Percentiles rank a stretch among this genome's conserved stretches.
Evolutionary conservation across 352 stramenopile genomes (phyloP).

Genomic region (Phytophthora europaea): DNA sequence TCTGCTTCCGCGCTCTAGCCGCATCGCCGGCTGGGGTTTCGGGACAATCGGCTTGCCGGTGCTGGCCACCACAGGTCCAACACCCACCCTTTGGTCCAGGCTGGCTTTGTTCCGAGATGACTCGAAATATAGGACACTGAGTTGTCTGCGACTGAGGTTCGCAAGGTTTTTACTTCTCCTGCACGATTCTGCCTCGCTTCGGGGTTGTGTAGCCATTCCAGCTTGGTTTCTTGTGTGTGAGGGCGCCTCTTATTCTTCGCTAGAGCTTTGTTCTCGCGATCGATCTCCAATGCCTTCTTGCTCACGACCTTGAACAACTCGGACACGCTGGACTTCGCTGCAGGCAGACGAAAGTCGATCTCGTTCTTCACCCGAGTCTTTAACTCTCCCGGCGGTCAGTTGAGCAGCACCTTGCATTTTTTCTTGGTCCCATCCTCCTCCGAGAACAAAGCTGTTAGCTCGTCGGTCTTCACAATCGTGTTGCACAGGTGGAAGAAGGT

Average conservation of each 20-base stretch:
- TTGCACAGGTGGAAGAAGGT: conserved; percentile 21
- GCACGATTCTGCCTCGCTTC: conserved; percentile 9
- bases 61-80: conserved; percentile 28
- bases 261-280: conserved; percentile 6
- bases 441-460: conserved; percentile 7
- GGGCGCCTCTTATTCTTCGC: conserved; percentile 4
- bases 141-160: not conserved
- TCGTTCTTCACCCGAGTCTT: conserved; percentile 14
- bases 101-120: not conserved
- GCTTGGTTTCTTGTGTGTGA: not conserved
- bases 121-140: conserved; percentile 15
- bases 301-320: conserved; percentile 16
- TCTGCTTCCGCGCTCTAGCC: not conserved
- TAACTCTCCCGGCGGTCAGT: conserved; percentile 8
- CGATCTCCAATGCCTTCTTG: conserved; percentile 21
- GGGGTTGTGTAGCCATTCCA: not conserved
- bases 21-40: not conserved
- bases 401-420: conserved; percentile 21
- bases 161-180: not conserved
- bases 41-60: conserved; percentile 13
- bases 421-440: conserved; percentile 13
- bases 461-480: conserved; percentile 20
- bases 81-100: conserved; percentile 18
- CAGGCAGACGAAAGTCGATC: not conserved
- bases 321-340: conserved; percentile 14